Conservation (phyloP, 148 eudicot species). For the Rhododendron henanense region DNA sequence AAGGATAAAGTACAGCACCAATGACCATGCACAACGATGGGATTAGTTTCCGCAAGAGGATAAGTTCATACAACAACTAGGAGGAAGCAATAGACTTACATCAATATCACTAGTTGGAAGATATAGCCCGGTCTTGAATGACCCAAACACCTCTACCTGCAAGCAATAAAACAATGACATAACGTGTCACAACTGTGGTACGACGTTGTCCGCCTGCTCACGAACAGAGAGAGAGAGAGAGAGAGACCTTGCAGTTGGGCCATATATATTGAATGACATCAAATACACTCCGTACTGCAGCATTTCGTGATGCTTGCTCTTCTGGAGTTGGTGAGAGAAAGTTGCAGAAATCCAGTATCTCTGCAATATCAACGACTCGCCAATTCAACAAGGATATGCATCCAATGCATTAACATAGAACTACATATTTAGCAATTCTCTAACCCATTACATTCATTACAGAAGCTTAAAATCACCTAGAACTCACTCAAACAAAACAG, state of each 20-base stretch:
- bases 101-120: slow-evolving; percentile 95
- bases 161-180: slow-evolving; percentile 11
- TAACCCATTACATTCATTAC: background rate
- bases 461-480: background rate
- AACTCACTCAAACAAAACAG: background rate
- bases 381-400: background rate
- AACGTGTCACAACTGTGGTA: background rate
- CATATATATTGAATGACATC: slow-evolving; percentile 85
- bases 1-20: background rate
- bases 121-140: slow-evolving; percentile 94
- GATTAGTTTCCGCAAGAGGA: background rate
- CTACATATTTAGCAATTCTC: background rate
- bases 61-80: background rate
- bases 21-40: background rate
- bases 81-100: slow-evolving; percentile 45
- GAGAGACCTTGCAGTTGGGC: slow-evolving; percentile 75
- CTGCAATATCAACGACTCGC: slow-evolving; percentile 28
- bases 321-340: slow-evolving; percentile 89
- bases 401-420: background rate
- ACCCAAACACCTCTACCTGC: slow-evolving; percentile 95
- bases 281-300: slow-evolving; percentile 68
- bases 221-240: background rate
- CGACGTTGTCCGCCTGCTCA: background rate
- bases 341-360: slow-evolving; percentile 91
- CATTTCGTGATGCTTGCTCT: slow-evolving; percentile 63